Evolutionary conservation across 805 yeast species (phyloP).

Genomic region (Pichia nakasei): DNA sequence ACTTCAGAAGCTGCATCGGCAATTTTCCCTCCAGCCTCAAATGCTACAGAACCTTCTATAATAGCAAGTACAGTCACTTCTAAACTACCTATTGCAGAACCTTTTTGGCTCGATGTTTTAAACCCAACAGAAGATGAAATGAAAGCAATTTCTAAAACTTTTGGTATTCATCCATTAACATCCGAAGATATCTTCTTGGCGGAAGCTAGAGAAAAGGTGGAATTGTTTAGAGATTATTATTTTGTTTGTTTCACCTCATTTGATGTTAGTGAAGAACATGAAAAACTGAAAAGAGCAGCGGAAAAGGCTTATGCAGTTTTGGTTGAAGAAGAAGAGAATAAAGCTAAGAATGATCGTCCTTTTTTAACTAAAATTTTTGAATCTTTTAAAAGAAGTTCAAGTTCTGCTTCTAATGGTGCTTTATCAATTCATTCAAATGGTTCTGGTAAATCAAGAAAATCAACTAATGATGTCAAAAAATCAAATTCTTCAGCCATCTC

Average conservation of each 20-base stretch:
- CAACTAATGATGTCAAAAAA: background rate
- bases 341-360: conserved; percentile 11
- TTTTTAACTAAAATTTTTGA: conserved; percentile 10
- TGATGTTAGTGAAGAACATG: conserved; percentile 69
- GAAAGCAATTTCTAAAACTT: conserved; percentile 83
- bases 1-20: too few species aligned
- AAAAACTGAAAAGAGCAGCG: conserved; percentile 27
- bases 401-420: background rate
- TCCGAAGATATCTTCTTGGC: conserved; percentile 92
- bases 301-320: conserved; percentile 16
- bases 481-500: conserved; percentile 16
- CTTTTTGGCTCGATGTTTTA: conserved; percentile 90
- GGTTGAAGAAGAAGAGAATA: conserved; percentile 14
- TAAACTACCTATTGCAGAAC: conserved; percentile 22
- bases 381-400: background rate
- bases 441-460: conserved; percentile 6
- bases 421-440: background rate
- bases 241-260: conserved; percentile 83
- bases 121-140: conserved; percentile 96
- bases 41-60: background rate
- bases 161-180: conserved; percentile 93
- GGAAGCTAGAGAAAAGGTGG: conserved; percentile 93
- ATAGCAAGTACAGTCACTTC: conserved; percentile 1
- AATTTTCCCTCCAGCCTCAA: background rate
- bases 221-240: conserved; percentile 82